Evolutionary conservation across 73 alveolate genomes (phyloP).

Genomic region (Paramecium primaurelia): DNA sequence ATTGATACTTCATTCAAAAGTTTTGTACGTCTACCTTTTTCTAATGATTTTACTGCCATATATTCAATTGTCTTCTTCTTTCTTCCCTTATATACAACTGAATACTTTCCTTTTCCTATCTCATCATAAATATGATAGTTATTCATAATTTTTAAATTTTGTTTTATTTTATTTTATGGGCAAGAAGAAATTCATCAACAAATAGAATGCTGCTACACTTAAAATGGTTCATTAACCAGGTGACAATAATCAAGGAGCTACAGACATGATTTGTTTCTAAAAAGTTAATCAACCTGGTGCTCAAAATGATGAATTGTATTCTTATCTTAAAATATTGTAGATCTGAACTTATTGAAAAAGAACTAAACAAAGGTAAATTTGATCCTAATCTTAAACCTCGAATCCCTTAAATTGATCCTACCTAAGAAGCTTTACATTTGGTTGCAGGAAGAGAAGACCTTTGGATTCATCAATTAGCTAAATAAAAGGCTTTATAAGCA

Average conservation of each 20-base stretch:
- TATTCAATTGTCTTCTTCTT: constrained; percentile 92
- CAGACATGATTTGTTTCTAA: neutral
- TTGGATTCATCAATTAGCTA: neutral
- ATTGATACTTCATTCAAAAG: constrained; percentile 71
- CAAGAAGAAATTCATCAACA: neutral
- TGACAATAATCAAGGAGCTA: neutral
- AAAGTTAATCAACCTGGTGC: neutral
- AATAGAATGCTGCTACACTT: neutral
- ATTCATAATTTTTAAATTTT: constrained; percentile 68
- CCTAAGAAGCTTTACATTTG: neutral
- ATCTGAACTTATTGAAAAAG: neutral
- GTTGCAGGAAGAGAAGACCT: neutral
- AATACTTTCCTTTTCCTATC: constrained; percentile 86
- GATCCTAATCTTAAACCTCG: neutral
- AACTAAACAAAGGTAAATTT: neutral
- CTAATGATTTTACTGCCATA: constrained; percentile 93
- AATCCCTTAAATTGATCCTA: neutral
- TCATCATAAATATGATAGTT: constrained; percentile 90
- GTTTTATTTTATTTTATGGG: neutral
- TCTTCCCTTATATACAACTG: constrained; percentile 95
- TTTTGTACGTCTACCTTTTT: constrained; percentile 84
- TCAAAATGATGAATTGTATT: neutral
- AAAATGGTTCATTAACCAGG: neutral
- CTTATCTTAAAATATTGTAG: neutral
- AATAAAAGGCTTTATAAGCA: neutral